Evolutionary conservation across 2,329 filamentous ascomycete genomes (phyloP), one percentile per base, ranked within the genome.

Genomic region (Colletotrichum lentis): DNA sequence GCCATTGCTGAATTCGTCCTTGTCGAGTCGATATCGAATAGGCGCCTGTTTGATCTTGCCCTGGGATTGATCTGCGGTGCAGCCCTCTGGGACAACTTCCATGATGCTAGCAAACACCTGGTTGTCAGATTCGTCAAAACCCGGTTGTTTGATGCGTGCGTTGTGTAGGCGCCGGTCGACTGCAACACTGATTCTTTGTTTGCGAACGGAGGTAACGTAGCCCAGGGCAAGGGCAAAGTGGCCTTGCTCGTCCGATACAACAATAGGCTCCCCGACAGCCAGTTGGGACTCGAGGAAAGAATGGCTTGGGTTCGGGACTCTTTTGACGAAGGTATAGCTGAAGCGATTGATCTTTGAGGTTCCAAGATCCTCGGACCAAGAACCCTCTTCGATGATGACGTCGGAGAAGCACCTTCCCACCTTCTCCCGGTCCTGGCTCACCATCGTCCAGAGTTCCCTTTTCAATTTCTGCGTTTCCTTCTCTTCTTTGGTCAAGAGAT

Each of bases 1-100:
- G 65, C 96, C 96, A 74, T 97, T 98, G 79, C 93, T 97, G 79
- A 99, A 99, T 76, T 99, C 96, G 74, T 99, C 96, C 77, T 97
- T 97, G 79, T 99, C 96, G 4, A 99, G 83, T 27, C 96, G 91
- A 74, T 97, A 99, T 56, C 88, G 84, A 6, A 91, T 80, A 4
- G 86, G 86, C 4, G 85, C 77, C 64, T 84, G 82, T 66, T 84
- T 82, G 71, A 84, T 82, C 71, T 82, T 85, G 35, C 80, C 82
- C 47, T 86, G 78, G 5, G 84, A 82, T 64, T 87, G 81, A 43
- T 86, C 81, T 27, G 83, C 80, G 0, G 80, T 80, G 43, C 82
- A 83, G 1, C 84, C 86, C 73, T 89, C 85, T 5, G 83, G 83
- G 14, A 83, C 85, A 31, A 96, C 90, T 72, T 97, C 92, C 93